Conservation (phyloP, 2,329 filamentous ascomycete genomes). For the Aspergillus fumigatiaffinis region DNA sequence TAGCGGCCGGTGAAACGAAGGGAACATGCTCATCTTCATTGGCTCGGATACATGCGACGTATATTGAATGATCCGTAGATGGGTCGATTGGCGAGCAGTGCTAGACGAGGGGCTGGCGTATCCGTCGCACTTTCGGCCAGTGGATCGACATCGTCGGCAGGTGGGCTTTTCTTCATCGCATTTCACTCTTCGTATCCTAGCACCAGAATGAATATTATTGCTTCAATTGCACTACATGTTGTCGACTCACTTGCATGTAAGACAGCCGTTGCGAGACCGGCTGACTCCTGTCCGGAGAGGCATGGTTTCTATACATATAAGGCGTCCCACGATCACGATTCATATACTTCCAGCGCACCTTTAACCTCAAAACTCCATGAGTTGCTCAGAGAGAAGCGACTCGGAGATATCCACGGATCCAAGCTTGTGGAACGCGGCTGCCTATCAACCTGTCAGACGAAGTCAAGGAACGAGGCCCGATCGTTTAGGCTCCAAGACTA, state of each 20-base stretch:
- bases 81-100: conserved; percentile 13
- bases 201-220: background rate
- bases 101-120: conserved; percentile 31
- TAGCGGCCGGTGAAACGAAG: conserved; percentile 19
- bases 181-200: conserved; percentile 53
- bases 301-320: background rate
- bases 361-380: background rate
- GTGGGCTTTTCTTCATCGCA: conserved; percentile 54
- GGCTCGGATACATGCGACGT: conserved; percentile 10
- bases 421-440: background rate
- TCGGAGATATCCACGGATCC: background rate
- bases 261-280: conserved; percentile 39
- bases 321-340: background rate
- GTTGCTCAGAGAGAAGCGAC: background rate
- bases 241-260: conserved; percentile 51
- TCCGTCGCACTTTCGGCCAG: conserved; percentile 55
- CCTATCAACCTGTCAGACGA: background rate
- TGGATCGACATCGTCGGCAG: conserved; percentile 53
- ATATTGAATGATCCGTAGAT: conserved; percentile 20
- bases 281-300: background rate
- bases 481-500: background rate
- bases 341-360: background rate
- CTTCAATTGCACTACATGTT: background rate
- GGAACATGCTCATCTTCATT: conserved; percentile 9
- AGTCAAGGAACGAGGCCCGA: background rate